Conservation (phyloP, 164 flowering plant genomes). For the Aristolochia californica region DNA sequence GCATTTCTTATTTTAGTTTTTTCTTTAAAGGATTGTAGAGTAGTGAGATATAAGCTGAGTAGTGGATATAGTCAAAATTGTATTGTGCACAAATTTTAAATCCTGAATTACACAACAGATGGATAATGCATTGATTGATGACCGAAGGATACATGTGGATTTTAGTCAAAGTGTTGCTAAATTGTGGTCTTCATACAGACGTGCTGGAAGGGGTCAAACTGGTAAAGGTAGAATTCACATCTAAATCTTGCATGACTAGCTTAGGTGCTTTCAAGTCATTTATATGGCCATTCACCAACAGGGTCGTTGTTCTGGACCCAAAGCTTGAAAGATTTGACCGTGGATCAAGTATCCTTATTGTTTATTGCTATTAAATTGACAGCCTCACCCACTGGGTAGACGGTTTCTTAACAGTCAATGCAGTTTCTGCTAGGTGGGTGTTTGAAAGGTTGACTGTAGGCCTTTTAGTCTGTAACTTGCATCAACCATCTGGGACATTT, state of each 20-base stretch:
- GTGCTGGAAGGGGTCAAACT: slow-evolving; percentile 35
- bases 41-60: no score
- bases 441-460: not conserved
- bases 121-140: slow-evolving; percentile 97
- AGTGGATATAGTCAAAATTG: not conserved
- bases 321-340: not conserved
- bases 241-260: not conserved
- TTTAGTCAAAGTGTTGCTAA: slow-evolving; percentile 97
- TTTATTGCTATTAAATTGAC: not conserved
- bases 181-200: slow-evolving; percentile 74
- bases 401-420: not conserved
- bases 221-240: slow-evolving; percentile 28
- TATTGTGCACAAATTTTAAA: not conserved
- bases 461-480: no score
- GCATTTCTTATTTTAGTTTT: no score
- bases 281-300: not conserved
- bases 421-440: not conserved
- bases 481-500: no score
- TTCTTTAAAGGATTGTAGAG: no score
- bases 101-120: slow-evolving; percentile 36
- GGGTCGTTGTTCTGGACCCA: not conserved
- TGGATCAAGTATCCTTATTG: not conserved
- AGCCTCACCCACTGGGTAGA: not conserved
- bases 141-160: slow-evolving; percentile 92
- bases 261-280: not conserved